Percentiles rank a stretch among this genome's conserved stretches.
Evolutionary conservation across 345 rosid species (phyloP).

Genomic region (Anacardium occidentale): DNA sequence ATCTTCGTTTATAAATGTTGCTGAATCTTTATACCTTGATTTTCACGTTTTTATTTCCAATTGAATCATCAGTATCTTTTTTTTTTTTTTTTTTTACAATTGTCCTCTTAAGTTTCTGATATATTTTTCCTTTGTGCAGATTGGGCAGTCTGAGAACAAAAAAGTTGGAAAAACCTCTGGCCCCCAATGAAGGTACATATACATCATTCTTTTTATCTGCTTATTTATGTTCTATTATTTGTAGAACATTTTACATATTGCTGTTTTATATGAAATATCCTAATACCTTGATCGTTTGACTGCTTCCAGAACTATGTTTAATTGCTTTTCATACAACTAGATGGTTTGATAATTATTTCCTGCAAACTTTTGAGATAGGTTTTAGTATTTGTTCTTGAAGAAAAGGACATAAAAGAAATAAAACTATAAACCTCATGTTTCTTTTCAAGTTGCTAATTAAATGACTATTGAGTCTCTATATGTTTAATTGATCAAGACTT

Average conservation of each 20-base stretch:
- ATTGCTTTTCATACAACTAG: background rate
- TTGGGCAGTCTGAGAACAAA: conserved; percentile 19
- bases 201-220: background rate
- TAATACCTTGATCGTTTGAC: conserved; percentile 5
- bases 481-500: background rate
- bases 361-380: background rate
- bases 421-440: background rate
- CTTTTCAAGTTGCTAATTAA: background rate
- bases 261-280: background rate
- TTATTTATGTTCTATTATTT: background rate
- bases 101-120: conserved; percentile 3
- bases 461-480: background rate
- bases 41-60: background rate
- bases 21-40: background rate
- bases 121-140: conserved; percentile 27
- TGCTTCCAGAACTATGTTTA: background rate
- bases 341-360: background rate
- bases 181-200: conserved; percentile 31
- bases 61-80: background rate
- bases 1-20: background rate
- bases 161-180: conserved; percentile 9
- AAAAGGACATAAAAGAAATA: background rate
- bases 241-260: background rate
- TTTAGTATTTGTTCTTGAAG: background rate
- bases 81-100: too few species aligned